Evolutionary conservation across 1,139 yeast genomes (phyloP), one percentile per base, ranked within the genome.

Genomic region (Protomyces inouyei): DNA sequence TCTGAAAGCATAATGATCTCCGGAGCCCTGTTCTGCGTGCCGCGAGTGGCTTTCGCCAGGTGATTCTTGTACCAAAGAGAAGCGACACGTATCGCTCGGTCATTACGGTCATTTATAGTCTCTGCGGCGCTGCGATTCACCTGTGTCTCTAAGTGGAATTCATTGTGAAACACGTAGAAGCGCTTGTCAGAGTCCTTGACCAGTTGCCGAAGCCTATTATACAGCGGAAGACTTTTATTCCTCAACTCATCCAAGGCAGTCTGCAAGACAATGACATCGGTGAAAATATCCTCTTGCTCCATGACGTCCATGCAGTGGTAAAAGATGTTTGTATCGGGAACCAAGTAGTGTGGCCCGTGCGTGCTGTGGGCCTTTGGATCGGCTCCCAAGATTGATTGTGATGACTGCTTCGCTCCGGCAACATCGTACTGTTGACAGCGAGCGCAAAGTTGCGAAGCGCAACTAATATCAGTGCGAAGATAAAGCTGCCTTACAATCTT

Each of bases 241-340:
- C 91, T 83, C 21, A 92, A 97, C 75, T 95, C 98, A 71, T 95
- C 98, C 55, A 95, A 79, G 0, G 90, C 98, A 2, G 96, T 87
- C 74, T 95, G 98, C 1, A 98, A 97, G 16, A 95, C 78, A 65
- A 95, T 86, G 25, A 92, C 96, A 76, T 95, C 98, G 72, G 82
- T 86, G 73, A 95, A 90, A 65, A 89, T 86, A 55, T 83, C 82
- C 46, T 81, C 80, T 72, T 85, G 86, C 74, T 95, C 99, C 67
- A 95, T 78, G 68, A 93, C 77, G 75, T 93, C 98, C 68, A 95
- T 92, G 65, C 63, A 95, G 73, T 87, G 89, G 67, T 93, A 78
- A 1, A 90, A 87, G 67, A 93, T 86, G 73, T 93, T 92, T 1
- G 98, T 90, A 73, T 95, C 98, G 16, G 93, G 76, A 0, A 95